These are phyloP conservation scores for Talaromyces islandicus DNA, from an alignment of 2,329 filamentous ascomycete genomes.

Conservation along the genomic window DNA sequence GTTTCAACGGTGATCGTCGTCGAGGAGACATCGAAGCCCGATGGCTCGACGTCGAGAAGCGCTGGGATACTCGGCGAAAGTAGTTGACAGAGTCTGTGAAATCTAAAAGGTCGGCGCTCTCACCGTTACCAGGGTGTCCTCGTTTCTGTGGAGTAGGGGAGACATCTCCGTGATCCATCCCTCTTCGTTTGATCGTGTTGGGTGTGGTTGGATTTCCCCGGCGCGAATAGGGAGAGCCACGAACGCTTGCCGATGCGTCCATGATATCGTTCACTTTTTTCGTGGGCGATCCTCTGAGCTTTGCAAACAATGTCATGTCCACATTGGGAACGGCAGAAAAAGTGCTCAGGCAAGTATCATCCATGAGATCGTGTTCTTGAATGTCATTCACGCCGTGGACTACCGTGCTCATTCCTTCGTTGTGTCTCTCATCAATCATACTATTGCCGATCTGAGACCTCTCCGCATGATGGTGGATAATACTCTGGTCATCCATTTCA, in stretches of 20 bases:
- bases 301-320: constrained; percentile 77
- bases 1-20: constrained; percentile 38
- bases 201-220: constrained; percentile 37
- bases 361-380: constrained; percentile 26
- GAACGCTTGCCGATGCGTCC: constrained; percentile 33
- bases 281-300: constrained; percentile 56
- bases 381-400: constrained; percentile 25
- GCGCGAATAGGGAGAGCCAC: constrained; percentile 12
- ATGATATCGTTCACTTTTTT: constrained; percentile 39
- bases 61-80: constrained; percentile 43
- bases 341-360: constrained; percentile 60
- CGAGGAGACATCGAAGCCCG: constrained; percentile 32
- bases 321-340: constrained; percentile 76
- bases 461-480: constrained; percentile 11
- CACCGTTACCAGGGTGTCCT: constrained; percentile 38
- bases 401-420: constrained; percentile 40
- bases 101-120: constrained; percentile 77
- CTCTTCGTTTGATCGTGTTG: constrained; percentile 39
- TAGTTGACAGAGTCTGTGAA: constrained; percentile 74
- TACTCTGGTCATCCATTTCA: background rate
- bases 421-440: constrained; percentile 30
- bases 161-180: constrained; percentile 23
- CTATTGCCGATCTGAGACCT: constrained; percentile 24
- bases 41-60: constrained; percentile 34
- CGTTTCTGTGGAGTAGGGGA: constrained; percentile 47